Evolutionary conservation across 2,329 filamentous ascomycete genomes (phyloP).

Genomic region (Fusarium kyushuense): DNA sequence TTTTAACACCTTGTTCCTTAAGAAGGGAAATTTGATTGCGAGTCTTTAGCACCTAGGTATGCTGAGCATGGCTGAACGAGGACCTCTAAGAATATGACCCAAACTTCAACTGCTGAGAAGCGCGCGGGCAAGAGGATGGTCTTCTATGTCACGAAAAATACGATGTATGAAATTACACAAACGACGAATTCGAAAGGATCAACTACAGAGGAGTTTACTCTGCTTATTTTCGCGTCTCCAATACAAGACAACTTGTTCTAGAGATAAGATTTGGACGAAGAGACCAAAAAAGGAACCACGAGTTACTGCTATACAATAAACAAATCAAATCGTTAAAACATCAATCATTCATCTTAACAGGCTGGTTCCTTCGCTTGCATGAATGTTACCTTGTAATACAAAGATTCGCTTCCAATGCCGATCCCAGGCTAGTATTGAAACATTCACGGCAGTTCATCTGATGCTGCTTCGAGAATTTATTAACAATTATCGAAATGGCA

Average conservation of each 20-base stretch:
- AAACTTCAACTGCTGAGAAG: constrained; percentile 33
- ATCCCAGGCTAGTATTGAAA: constrained; percentile 20
- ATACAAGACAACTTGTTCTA: constrained; percentile 6
- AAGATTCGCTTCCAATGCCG: constrained; percentile 11
- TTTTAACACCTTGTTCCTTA: constrained; percentile 20
- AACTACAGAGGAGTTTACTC: constrained; percentile 9
- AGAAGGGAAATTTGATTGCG: constrained; percentile 9
- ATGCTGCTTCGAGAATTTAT: background rate
- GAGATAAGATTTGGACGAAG: background rate
- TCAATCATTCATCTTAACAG: constrained; percentile 2
- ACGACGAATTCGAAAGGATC: constrained; percentile 23
- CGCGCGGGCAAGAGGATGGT: constrained; percentile 31
- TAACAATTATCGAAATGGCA: constrained; percentile 14
- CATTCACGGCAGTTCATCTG: constrained; percentile 19
- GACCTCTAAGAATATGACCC: background rate
- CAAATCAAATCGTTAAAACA: constrained; percentile 11
- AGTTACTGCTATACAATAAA: constrained; percentile 16
- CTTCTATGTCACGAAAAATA: constrained; percentile 33
- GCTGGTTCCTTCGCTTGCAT: background rate
- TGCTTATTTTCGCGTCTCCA: constrained; percentile 6
- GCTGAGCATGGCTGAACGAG: constrained; percentile 14
- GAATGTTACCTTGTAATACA: constrained; percentile 23
- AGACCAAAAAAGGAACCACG: constrained; percentile 12
- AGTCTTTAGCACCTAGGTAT: constrained; percentile 4
- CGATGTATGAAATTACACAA: constrained; percentile 23